Evolutionary conservation across 2,329 filamentous ascomycete genomes (phyloP), one percentile per base, ranked within the genome.

Genomic region (Proliferodiscus dingleyae): DNA sequence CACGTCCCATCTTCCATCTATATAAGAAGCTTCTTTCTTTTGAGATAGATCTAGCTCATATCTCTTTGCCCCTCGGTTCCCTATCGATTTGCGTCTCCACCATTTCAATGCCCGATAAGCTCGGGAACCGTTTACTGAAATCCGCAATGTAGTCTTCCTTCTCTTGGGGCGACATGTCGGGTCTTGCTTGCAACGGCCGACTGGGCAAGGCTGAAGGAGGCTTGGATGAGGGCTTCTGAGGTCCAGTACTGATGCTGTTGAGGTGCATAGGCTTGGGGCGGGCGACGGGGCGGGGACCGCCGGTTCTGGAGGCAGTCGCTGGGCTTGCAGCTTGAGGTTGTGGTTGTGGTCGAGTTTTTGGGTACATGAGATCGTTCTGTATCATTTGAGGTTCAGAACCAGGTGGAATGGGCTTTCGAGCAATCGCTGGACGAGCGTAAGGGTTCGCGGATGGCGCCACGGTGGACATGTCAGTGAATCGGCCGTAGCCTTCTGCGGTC

Each of bases 401-500:
- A 63, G 46, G 60, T 46, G 43, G 55, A 8, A 77, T 57, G 2
- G 76, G 73, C 58, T 83, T 84, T 19, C 73, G 56, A 3, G 63
- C 32, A 15, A 57, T 24, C 5, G 63, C 52, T 13, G 54, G 43
- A 33, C 56, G 61, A 16, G 47, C 39, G 42, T 59, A 61, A 1
- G 54, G 52, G 30, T 61, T 62, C 22, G 47, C 29, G 15, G 54
- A 38, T 5, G 22, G 21, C 23, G 50, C 43, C 41, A 58, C 53
- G 40, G 53, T 54, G 5, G 46, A 33, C 37, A 55, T 49, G 23
- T 83, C 86, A 16, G 90, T 89, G 64, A 87, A 96, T 49, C 83
- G 83, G 6, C 93, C 93, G 63, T 97, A 97, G 0, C 91, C 91
- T 53, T 90, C 83, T 1, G 90, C 90, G 1, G 89, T 95, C 54